Evolutionary conservation across 495 filamentous ascomycete species (phyloP).

Genomic region (Aspergillus asperescens): DNA sequence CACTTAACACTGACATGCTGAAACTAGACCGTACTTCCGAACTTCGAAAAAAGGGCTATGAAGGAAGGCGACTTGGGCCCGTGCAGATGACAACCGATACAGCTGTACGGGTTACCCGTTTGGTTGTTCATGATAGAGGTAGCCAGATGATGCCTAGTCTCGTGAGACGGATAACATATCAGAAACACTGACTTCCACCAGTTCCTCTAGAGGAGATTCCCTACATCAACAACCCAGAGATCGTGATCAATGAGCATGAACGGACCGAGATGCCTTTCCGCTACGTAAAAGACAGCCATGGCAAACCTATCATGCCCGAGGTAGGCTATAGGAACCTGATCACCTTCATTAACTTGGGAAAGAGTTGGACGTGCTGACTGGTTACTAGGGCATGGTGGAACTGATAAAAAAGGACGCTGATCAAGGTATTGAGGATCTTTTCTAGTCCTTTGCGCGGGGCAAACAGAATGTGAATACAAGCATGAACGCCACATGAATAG

Average conservation of each 20-base stretch:
- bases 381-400: conserved; percentile 78
- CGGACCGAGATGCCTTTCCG: conserved; percentile 96
- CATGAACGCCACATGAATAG: not conserved
- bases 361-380: not conserved
- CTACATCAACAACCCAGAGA: conserved; percentile 82
- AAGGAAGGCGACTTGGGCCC: conserved; percentile 80
- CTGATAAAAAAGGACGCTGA: conserved; percentile 92
- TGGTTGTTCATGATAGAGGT: conserved; percentile 82
- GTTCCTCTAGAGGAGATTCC: conserved; percentile 69
- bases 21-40: conserved; percentile 82
- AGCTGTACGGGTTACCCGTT: conserved; percentile 85
- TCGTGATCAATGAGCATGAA: conserved; percentile 84
- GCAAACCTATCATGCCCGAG: conserved; percentile 82
- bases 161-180: not conserved
- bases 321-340: conserved; percentile 48
- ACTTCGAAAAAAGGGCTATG: conserved; percentile 84
- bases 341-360: not conserved
- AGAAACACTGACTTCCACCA: conserved; percentile 31
- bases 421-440: conserved; percentile 81
- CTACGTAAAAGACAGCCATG: conserved; percentile 73
- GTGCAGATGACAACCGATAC: conserved; percentile 99
- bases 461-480: not conserved
- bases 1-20: not conserved
- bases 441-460: conserved; percentile 43
- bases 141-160: not conserved